Base-by-base conservation (phyloP, 202 grass and related monocot genomes). In the Setaria italica region DNA sequence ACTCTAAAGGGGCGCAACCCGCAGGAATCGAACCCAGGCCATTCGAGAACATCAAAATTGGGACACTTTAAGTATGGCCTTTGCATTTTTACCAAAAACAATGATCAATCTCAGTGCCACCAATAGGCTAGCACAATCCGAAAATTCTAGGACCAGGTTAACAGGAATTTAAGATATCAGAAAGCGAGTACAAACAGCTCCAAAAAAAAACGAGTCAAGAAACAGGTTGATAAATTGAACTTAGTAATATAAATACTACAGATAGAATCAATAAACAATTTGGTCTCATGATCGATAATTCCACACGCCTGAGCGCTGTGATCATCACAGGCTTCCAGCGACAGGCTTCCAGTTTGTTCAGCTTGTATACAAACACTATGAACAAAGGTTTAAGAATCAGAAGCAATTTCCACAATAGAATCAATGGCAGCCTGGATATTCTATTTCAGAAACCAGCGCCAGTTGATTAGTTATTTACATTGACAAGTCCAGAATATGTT, bases 381-480 rank as follows among this genome's bases (percentile, higher is more conserved):
- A 77, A 80, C 75, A 87, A 37, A 48, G 11, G 20, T 41, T 75
- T 67, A 72, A 50, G 56, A 72, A 86, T 70, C 37, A 82, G 8
- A 82, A 34, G 67, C 56, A 34, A 20, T 74, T 83, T 49, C 16
- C 56, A 49, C 54, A 62, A 15, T 17, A 51, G 16, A 67, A 74
- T 53, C 47, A 76, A 83, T 50, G 81, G 25, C 42, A 60, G 63
- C 34, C 53, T 64, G 66, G 49, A 46, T 49, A 51, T 57, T 45
- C 73, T 54, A 56, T 11, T 47, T 64, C 15, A 71, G n/a, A 37
- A 49, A 33, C 57, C 81, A 66, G 46, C 15, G 30, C 81, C 81
- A 72, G 47, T 32, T 19, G 81, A 91, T 84, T 66, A 76, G 71
- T 88, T 81, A 91, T 81, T 65, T 87, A 88, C 89, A 81, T n/a